phyloP scores from a whole-genome alignment of 2,329 filamentous ascomycete species.

The Salinomyces thailandicus region DNA sequence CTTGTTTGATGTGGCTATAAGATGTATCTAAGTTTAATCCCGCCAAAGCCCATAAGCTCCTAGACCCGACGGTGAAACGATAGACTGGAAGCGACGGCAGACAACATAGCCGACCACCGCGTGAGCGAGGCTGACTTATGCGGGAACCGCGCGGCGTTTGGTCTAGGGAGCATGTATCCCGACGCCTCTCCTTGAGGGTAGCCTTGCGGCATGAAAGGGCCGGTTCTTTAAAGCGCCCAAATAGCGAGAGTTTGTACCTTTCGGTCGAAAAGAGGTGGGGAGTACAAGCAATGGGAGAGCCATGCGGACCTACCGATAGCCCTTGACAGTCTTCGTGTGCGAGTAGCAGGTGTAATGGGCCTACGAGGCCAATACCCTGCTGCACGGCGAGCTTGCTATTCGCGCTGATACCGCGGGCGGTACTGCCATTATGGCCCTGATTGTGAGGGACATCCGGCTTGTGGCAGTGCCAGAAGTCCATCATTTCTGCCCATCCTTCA shows the following conservation, averaged over 20 bases:
- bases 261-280: neutral
- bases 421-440: slow-evolving; percentile 31
- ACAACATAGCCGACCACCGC: slow-evolving; percentile 11
- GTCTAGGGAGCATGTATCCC: slow-evolving; percentile 29
- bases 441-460: slow-evolving; percentile 61
- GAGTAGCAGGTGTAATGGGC: slow-evolving; percentile 67
- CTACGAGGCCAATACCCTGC: slow-evolving; percentile 63
- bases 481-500: slow-evolving; percentile 99
- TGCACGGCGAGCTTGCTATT: slow-evolving; percentile 61
- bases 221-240: slow-evolving; percentile 28
- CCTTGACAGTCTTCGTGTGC: slow-evolving; percentile 52
- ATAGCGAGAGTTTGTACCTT: neutral
- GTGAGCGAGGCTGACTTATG: slow-evolving; percentile 14
- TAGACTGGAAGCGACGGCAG: slow-evolving; percentile 12
- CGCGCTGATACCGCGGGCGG: slow-evolving; percentile 67
- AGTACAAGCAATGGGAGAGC: slow-evolving; percentile 1
- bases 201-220: slow-evolving; percentile 23
- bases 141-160: slow-evolving; percentile 9
- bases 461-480: slow-evolving; percentile 99
- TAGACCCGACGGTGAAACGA: slow-evolving; percentile 21
- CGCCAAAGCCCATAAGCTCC: slow-evolving; percentile 21
- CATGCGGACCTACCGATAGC: slow-evolving; percentile 31
- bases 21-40: slow-evolving; percentile 27
- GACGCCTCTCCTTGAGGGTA: slow-evolving; percentile 20
- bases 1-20: slow-evolving; percentile 3